phyloP scores from a whole-genome alignment of 176 grass and related monocot genomes.

The Otatea glauca region DNA sequence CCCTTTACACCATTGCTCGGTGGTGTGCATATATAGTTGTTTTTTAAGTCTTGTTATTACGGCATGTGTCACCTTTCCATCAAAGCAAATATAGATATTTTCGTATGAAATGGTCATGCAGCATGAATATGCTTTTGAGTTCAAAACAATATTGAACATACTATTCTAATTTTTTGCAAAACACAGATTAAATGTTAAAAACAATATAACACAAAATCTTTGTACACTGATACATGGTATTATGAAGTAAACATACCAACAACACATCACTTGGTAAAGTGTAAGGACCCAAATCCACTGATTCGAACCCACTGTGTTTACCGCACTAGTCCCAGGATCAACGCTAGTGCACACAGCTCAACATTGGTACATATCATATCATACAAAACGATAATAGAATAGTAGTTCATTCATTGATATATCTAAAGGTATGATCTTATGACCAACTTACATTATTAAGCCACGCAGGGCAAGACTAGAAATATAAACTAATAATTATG shows the following conservation, averaged over 20 bases:
- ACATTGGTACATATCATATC: too few species aligned
- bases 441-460: too few species aligned
- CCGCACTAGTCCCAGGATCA: too few species aligned
- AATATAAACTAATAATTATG: too few species aligned
- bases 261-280: constrained; percentile 1
- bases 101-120: constrained; percentile 21
- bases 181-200: neutral
- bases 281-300: too few species aligned
- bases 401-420: too few species aligned
- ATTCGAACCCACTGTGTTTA: too few species aligned
- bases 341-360: too few species aligned
- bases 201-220: neutral
- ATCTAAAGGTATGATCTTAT: too few species aligned
- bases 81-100: constrained; percentile 38
- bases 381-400: too few species aligned
- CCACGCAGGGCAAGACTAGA: too few species aligned
- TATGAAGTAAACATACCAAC: constrained; percentile 1
- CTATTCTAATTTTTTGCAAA: neutral
- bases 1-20: constrained; percentile 73
- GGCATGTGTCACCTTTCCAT: constrained; percentile 28
- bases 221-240: neutral
- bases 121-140: constrained; percentile 31
- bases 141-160: constrained; percentile 22
- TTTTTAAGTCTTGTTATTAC: constrained; percentile 42
- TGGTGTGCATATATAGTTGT: constrained; percentile 73